Evolutionary conservation across 768 basidiomycete species (phyloP).

Genomic region (Pulveroboletus ravenelii): DNA sequence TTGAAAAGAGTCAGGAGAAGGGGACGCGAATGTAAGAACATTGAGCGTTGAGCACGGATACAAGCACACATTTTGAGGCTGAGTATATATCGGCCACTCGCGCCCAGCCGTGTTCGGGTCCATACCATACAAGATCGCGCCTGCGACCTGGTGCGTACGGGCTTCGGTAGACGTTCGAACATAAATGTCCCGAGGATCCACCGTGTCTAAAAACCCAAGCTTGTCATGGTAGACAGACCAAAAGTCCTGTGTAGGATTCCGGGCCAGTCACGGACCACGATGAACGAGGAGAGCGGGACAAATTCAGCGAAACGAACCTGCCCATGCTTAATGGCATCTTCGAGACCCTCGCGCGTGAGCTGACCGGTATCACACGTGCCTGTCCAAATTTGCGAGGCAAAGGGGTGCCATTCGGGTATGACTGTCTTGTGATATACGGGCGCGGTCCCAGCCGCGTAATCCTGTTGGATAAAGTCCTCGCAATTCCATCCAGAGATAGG

Average conservation of each 20-base stretch:
- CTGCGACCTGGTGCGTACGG: conserved; percentile 45
- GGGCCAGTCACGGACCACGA: neutral
- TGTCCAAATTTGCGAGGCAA: conserved; percentile 40
- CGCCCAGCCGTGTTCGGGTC: conserved; percentile 30
- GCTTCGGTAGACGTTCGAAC: conserved; percentile 42
- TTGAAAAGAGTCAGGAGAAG: conserved; percentile 4
- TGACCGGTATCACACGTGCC: conserved; percentile 47
- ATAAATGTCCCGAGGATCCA: conserved; percentile 36
- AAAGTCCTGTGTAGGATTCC: conserved; percentile 36
- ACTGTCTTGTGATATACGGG: conserved; percentile 37
- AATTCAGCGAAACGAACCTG: conserved; percentile 19
- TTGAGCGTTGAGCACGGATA: neutral
- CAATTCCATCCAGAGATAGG: conserved; percentile 39
- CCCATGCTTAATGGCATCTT: conserved; percentile 41
- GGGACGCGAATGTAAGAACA: neutral
- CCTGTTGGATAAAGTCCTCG: conserved; percentile 34
- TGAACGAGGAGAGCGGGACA: neutral
- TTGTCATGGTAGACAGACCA: conserved; percentile 39
- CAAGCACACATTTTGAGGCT: conserved; percentile 37
- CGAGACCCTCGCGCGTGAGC: conserved; percentile 40
- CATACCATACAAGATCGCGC: conserved; percentile 44
- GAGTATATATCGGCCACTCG: conserved; percentile 37
- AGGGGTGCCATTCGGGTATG: conserved; percentile 41
- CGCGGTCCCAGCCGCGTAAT: conserved; percentile 35
- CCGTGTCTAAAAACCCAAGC: conserved; percentile 34